Conservation (phyloP, 495 filamentous ascomycete genomes). For the Aeminium ludgeri region DNA sequence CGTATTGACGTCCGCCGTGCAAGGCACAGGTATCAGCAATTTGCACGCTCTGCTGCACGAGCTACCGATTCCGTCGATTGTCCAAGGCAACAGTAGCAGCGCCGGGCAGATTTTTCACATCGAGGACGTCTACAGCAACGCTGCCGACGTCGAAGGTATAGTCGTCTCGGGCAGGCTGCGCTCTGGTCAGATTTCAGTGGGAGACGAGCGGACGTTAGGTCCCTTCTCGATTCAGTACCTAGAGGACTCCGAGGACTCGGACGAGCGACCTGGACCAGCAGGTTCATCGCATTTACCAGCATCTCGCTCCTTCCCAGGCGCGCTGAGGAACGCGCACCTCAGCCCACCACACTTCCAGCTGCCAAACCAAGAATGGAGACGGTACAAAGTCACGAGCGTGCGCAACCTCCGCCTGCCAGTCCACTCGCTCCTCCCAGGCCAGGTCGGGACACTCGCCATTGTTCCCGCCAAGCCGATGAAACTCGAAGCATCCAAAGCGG, state of each 20-base stretch:
- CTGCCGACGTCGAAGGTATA: conserved; percentile 30
- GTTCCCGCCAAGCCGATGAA: conserved; percentile 32
- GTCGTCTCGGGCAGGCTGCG: conserved; percentile 73
- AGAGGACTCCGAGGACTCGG: conserved; percentile 22
- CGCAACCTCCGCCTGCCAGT: conserved; percentile 78
- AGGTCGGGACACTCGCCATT: conserved; percentile 82
- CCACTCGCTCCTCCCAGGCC: conserved; percentile 53
- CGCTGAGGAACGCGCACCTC: conserved; percentile 24
- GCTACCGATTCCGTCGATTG: conserved; percentile 44
- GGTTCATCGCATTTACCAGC: conserved; percentile 11
- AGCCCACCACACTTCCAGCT: conserved; percentile 3
- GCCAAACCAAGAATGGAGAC: conserved; percentile 50
- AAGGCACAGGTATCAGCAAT: conserved; percentile 62
- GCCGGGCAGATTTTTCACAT: conserved; percentile 61
- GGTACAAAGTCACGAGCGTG: conserved; percentile 64
- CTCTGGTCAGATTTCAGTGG: conserved; percentile 60
- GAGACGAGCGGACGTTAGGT: conserved; percentile 63
- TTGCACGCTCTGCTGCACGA: conserved; percentile 66
- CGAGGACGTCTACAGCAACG: conserved; percentile 53
- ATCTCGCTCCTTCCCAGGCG: conserved; percentile 25
- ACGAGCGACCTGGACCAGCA: conserved; percentile 4
- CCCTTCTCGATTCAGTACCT: conserved; percentile 40
- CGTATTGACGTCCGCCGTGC: conserved; percentile 71
- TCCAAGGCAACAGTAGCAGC: conserved; percentile 24
- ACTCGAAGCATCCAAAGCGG: conserved; percentile 11